Percentiles rank a stretch among this genome's conserved stretches.
Evolutionary conservation across 129 eudicot species (phyloP).

Genomic region (Escallonia rubra): DNA sequence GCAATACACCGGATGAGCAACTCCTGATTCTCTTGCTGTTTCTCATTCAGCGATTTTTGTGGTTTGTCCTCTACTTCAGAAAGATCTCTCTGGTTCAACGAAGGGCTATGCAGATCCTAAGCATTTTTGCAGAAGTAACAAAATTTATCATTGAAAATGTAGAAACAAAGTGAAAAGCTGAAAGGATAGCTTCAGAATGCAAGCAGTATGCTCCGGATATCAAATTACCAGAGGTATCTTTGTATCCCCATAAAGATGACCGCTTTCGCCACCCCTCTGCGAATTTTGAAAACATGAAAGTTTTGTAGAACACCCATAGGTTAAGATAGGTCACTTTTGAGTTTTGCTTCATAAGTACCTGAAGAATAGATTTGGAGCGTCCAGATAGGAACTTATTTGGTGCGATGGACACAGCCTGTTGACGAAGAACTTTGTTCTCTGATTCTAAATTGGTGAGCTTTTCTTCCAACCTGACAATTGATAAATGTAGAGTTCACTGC

Average conservation of each 20-base stretch:
- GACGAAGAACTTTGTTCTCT: constrained; percentile 95
- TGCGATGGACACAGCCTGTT: constrained; percentile 94
- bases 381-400: constrained; percentile 88
- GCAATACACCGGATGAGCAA: constrained; percentile 74
- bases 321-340: not conserved
- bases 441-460: constrained; percentile 79
- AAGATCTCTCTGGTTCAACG: constrained; percentile 45
- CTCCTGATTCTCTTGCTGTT: constrained; percentile 88
- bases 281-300: constrained; percentile 22
- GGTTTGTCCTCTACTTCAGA: constrained; percentile 83
- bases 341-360: constrained; percentile 33
- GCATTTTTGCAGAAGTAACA: constrained; percentile 9
- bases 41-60: constrained; percentile 92
- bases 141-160: not conserved
- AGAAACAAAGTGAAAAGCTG: not conserved
- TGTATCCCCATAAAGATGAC: constrained; percentile 47
- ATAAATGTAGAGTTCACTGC: not conserved
- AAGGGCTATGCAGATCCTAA: constrained; percentile 71
- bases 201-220: constrained; percentile 9
- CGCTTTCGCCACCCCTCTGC: constrained; percentile 79
- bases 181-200: constrained; percentile 8
- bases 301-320: not conserved
- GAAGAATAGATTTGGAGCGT: constrained; percentile 79
- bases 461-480: constrained; percentile 66
- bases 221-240: constrained; percentile 52